Base-by-base conservation (phyloP, 108 stramenopile species). In the Cylindrotheca closterium region DNA sequence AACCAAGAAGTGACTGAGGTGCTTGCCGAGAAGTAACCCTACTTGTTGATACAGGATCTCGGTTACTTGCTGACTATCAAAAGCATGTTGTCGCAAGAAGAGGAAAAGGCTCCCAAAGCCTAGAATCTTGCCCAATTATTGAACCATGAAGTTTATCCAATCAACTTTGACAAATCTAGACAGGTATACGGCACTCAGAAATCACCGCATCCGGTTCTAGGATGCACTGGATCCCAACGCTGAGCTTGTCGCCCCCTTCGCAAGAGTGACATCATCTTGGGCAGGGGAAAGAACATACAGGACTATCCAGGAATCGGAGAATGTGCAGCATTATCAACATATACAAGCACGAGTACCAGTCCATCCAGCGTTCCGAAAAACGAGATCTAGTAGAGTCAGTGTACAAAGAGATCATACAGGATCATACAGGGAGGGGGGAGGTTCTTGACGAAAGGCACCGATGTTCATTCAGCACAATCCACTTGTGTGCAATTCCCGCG, bases 331-430 rank as follows among this genome's bases (percentile, higher is more conserved):
- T 63, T 3, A 24, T 63, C 0, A 49, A 30, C 2, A 2, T 18
- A 7, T 63, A 26, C 49, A 63, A 63, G 22, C 28, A 50, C 1
- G 28, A 63, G 28, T 63, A 63, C 28, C 37, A 42, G 10, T 7
- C 37, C 15, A 15, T 42, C 10, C 7, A 15, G 15, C 37, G 37
- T 10, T 42, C 37, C 7, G 15, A 42, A 42, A 42, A 42, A 15
- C 7, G 37, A 42, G 37, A 15, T 15, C 37, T 42, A 42, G 37
- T 42, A 15, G 37, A 42, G 37, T 7, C 37, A 10, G 37, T 42
- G 15, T 42, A 42, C 15, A 42, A 15, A 15, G 37, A 42, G 37
- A 42, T 42, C 15, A 42, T n/a, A n/a, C n/a, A n/a, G n/a, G n/a
- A n/a, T n/a, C n/a, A n/a, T 42, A 10, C 37, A 42, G 7, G 37